Evolutionary conservation across 371 early-diverging fungal species (phyloP), one percentile per base, ranked within the genome.

Genomic region (Mucor plumbeus): DNA sequence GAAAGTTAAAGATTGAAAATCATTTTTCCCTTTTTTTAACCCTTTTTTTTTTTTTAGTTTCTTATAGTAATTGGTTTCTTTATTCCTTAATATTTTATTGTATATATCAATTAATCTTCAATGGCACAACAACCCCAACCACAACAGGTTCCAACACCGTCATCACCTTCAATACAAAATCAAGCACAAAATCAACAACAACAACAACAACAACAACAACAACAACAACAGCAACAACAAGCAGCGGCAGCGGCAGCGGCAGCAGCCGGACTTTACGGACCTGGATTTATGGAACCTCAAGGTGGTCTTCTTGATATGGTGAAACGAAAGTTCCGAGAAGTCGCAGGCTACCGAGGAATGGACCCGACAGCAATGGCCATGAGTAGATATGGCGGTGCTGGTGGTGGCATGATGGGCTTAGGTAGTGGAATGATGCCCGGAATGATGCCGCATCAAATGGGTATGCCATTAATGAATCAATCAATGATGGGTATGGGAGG

Each of bases 301-400:
- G 63, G 39, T 5, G 68, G 68, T n/a, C 39, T 68, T 17, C 58
- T 68, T 17, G 68, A 68, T 38, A 67, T 50, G 31, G 31, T 67
- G 8, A 67, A 58, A 40, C 68, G 63, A 26, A 68, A 68, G 26
- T 7, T 68, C 13, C 58, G 58, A 68, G 68, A 68, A 54, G 67
- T 62, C 5, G 26, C 57, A 0, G 68, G 68, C 13, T 62, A 48
- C 13, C 36, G 56, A 31, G 41, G 21, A 36, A 58, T 58, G 26
- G 56, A 67, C 17, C 56, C 61, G 13, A 57, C 44, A 15, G 39
- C 35, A 4, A 63, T 63, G 68, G 40, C 21, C 15, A 62, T 67
- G 68, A 47, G 39, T 36, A 31, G 62, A 8, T 47, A 48, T 5
- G 64, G 33, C 3, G 60, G 43, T 40, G 40, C 21, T 1, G 61